These are phyloP conservation scores for Laburnicola sp. DNA, from an alignment of 2,329 filamentous ascomycete species.

Conservation along the genomic window DNA sequence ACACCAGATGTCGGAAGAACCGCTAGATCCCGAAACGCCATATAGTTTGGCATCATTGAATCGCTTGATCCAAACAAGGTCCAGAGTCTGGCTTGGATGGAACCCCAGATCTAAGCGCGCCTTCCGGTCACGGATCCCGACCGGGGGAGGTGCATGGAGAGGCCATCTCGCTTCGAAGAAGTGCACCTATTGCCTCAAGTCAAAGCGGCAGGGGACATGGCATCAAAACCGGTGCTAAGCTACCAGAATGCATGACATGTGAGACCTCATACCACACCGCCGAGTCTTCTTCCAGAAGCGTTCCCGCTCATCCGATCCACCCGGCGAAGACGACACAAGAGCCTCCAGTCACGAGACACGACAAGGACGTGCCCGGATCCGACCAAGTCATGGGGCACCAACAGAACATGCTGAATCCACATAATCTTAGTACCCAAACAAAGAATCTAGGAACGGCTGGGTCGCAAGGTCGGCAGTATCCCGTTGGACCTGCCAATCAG, in stretches of 20 bases:
- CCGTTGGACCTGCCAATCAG: too few relatives aligned
- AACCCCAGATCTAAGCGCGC: neutral
- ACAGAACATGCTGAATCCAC: too few relatives aligned
- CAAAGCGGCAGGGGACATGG: slow-evolving; percentile 51
- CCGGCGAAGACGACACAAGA: neutral
- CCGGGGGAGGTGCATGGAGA: neutral
- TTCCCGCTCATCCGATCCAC: neutral
- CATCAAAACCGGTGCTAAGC: slow-evolving; percentile 93
- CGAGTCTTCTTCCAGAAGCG: slow-evolving; percentile 64
- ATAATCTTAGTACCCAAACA: too few relatives aligned
- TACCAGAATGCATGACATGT: slow-evolving; percentile 90
- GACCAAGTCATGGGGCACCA: slow-evolving; percentile 1
- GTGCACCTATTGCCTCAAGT: neutral
- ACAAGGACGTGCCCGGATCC: neutral
- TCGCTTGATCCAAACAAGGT: slow-evolving; percentile 1
- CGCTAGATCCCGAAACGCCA: neutral
- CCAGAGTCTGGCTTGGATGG: neutral
- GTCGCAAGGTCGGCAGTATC: too few relatives aligned
- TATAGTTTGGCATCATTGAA: slow-evolving; percentile 7
- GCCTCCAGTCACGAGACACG: neutral
- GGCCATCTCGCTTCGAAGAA: neutral
- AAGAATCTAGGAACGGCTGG: too few relatives aligned
- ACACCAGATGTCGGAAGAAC: too few relatives aligned
- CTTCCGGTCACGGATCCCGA: neutral
- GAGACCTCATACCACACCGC: slow-evolving; percentile 79